phyloP scores from a whole-genome alignment of 2,329 filamentous ascomycete genomes.

The Akanthomyces muscarius region DNA sequence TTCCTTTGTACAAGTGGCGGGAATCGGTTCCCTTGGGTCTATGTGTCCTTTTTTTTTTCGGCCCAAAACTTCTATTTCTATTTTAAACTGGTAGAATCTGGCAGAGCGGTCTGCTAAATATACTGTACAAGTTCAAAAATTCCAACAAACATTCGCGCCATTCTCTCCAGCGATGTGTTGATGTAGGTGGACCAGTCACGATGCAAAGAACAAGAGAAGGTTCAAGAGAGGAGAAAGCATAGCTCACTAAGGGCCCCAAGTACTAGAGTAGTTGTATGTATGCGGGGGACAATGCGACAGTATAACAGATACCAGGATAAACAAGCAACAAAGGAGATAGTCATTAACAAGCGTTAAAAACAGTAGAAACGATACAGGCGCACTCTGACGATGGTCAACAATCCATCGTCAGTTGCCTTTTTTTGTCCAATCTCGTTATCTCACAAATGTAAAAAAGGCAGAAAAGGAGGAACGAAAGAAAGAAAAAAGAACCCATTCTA shows the following conservation, averaged over 20 bases:
- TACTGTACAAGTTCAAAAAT: background rate
- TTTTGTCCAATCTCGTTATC: background rate
- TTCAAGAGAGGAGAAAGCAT: background rate
- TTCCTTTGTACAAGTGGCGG: slow-evolving; percentile 8
- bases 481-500: slow-evolving; percentile 1
- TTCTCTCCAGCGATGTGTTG: too few relatives aligned
- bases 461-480: background rate
- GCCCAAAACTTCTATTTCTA: background rate
- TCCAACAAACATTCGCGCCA: too few relatives aligned
- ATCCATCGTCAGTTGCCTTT: background rate
- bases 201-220: background rate
- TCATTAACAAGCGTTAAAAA: background rate
- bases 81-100: background rate
- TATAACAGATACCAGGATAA: background rate
- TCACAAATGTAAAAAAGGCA: background rate
- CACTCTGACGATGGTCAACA: background rate
- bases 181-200: too few relatives aligned
- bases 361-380: background rate
- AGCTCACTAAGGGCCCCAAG: background rate
- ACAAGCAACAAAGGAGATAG: background rate
- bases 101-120: background rate
- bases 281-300: background rate
- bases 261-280: background rate
- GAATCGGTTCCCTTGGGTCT: slow-evolving; percentile 1
- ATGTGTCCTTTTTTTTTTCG: background rate